A percentile compares a stretch with the other conserved stretches of the same genome.
phyloP scores from a whole-genome alignment of 805 yeast species.

The Lachancea thermotolerans region DNA sequence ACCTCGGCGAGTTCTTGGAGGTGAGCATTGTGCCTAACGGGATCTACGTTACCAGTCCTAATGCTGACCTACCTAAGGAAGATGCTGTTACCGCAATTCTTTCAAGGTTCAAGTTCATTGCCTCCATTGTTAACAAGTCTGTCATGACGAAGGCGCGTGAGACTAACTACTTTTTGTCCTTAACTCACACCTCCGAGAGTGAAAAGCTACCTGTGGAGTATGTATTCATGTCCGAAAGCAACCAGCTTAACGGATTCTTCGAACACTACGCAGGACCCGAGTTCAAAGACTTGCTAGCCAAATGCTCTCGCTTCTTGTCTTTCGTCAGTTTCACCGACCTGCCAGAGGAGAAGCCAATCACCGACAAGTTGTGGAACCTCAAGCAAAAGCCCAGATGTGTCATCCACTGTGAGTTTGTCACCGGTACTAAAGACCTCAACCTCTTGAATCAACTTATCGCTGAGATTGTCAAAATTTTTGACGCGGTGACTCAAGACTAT shows the following conservation, averaged over 20 bases:
- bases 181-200: conserved; percentile 76
- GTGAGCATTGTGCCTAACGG: conserved; percentile 51
- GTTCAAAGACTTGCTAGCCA: conserved; percentile 39
- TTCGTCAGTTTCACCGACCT: conserved; percentile 80
- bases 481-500: conserved; percentile 40
- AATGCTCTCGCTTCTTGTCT: conserved; percentile 45
- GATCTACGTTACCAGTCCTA: conserved; percentile 21
- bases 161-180: conserved; percentile 71
- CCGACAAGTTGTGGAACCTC: conserved; percentile 49
- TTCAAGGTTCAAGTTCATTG: conserved; percentile 49
- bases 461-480: conserved; percentile 54
- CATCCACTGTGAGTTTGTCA: conserved; percentile 48
- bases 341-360: conserved; percentile 62
- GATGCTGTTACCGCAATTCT: conserved; percentile 38
- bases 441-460: conserved; percentile 44
- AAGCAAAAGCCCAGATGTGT: conserved; percentile 43
- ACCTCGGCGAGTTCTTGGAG: conserved; percentile 47
- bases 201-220: conserved; percentile 61
- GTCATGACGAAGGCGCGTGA: conserved; percentile 73
- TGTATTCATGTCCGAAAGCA: conserved; percentile 84
- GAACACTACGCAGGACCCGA: conserved; percentile 38
- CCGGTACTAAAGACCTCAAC: conserved; percentile 42
- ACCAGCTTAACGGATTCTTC: conserved; percentile 68
- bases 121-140: conserved; percentile 79
- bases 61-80: conserved; percentile 22